Conservation (phyloP, 495 filamentous ascomycete species). For the Lentithecium fluviatile region DNA sequence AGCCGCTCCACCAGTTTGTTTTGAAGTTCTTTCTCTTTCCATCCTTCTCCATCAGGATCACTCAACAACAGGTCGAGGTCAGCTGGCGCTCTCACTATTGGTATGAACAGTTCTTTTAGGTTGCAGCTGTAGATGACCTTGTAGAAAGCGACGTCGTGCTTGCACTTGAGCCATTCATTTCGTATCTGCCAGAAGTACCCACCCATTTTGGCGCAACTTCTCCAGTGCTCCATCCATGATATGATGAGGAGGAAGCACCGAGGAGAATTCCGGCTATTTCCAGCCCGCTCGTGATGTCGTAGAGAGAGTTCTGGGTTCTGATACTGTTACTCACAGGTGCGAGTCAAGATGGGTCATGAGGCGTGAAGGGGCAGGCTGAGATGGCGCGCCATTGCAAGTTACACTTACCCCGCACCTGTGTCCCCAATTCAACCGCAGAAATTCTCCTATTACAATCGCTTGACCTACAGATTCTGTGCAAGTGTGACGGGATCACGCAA, state of each 20-base stretch:
- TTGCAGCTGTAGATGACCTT: conserved; percentile 11
- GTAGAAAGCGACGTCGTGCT: conserved; percentile 4
- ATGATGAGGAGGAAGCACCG: conserved; percentile 40
- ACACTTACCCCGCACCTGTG: too few relatives aligned
- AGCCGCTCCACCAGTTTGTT: conserved; percentile 11
- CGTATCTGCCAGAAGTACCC: conserved; percentile 37
- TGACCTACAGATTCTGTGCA: too few relatives aligned
- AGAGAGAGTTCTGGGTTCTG: background rate
- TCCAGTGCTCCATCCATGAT: conserved; percentile 38
- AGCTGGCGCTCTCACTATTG: conserved; percentile 4
- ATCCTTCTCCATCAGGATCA: conserved; percentile 7
- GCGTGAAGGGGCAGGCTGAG: too few relatives aligned
- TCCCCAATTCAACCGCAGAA: too few relatives aligned
- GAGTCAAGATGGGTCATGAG: too few relatives aligned
- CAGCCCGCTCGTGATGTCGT: conserved; percentile 40
- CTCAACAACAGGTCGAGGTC: conserved; percentile 11
- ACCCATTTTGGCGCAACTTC: conserved; percentile 33
- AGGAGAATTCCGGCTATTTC: conserved; percentile 43
- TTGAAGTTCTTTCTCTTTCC: conserved; percentile 2
- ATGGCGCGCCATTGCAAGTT: too few relatives aligned
- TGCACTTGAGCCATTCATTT: conserved; percentile 36
- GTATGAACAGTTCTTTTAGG: conserved; percentile 24
- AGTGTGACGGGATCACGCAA: too few relatives aligned
- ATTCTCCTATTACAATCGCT: too few relatives aligned
- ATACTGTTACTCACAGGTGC: too few relatives aligned